Conservation (phyloP, 345 rosid species). For the Boechera stricta region DNA sequence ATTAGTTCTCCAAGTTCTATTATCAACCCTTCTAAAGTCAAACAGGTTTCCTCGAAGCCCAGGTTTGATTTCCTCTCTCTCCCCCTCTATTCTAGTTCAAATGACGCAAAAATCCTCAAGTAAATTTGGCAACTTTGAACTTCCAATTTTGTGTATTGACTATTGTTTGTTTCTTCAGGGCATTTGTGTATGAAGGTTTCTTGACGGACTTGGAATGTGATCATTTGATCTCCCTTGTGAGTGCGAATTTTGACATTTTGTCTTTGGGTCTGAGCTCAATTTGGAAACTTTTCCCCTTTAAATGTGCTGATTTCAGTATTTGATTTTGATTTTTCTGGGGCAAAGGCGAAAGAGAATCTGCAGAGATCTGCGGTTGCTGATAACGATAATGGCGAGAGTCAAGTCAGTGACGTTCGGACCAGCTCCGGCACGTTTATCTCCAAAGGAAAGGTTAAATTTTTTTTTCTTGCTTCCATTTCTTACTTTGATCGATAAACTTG, state of each 20-base stretch:
- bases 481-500: neutral
- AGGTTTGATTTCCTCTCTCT: conserved; percentile 50
- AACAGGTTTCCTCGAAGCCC: conserved; percentile 84
- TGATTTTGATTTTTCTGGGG: neutral
- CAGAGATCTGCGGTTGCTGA: conserved; percentile 97
- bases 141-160: neutral
- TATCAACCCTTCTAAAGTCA: conserved; percentile 83
- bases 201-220: conserved; percentile 95
- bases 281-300: neutral
- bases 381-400: conserved; percentile 79
- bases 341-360: conserved; percentile 83
- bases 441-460: conserved; percentile 69
- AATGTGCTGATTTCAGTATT: conserved; percentile 12
- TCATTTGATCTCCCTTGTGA: conserved; percentile 87
- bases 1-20: conserved; percentile 66
- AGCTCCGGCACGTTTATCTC: conserved; percentile 96
- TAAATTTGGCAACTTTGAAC: conserved; percentile 27
- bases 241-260: conserved; percentile 21
- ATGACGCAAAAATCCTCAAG: neutral
- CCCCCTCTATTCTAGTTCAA: neutral
- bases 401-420: conserved; percentile 86
- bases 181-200: conserved; percentile 90
- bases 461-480: neutral
- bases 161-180: conserved; percentile 52
- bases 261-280: conserved; percentile 20